These are phyloP conservation scores for Histomonas meleagridis DNA, from an alignment of 208 protist species.

Conservation along the genomic window DNA sequence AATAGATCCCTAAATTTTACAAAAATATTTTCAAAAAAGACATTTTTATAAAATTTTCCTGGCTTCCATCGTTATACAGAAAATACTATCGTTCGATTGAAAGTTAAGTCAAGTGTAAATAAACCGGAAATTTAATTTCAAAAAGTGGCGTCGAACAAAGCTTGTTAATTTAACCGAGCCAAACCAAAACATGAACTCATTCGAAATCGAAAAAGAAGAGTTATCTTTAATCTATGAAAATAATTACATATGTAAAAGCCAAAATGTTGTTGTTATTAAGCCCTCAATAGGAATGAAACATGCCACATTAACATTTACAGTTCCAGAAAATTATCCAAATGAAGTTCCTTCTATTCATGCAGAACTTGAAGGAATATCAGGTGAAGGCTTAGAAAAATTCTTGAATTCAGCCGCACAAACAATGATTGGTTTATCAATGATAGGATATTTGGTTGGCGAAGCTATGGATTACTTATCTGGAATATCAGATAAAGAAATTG, in stretches of 20 bases:
- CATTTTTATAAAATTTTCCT: too few relatives aligned
- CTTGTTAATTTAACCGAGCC: too few relatives aligned
- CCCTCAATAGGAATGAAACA: background rate
- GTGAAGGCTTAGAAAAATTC: background rate
- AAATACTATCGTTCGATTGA: too few relatives aligned
- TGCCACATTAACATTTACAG: conserved; percentile 15
- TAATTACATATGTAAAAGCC: background rate
- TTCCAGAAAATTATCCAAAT: conserved; percentile 9
- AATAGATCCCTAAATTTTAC: too few relatives aligned
- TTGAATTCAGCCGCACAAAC: background rate
- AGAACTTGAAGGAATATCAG: conserved; percentile 22
- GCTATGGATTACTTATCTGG: background rate
- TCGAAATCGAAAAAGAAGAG: conserved; percentile 31
- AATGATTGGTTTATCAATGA: conserved; percentile 29
- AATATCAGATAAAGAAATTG: background rate
- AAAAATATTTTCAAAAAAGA: too few relatives aligned
- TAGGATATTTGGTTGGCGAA: background rate
- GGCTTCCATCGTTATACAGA: too few relatives aligned
- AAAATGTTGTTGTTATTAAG: background rate
- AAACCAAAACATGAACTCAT: conserved; percentile 18
- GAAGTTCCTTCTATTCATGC: background rate
- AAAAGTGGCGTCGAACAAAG: too few relatives aligned
- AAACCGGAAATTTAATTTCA: too few relatives aligned
- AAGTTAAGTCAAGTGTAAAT: too few relatives aligned
- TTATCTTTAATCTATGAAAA: background rate